These are phyloP conservation scores for Phoma sp. DNA, from an alignment of 2,329 filamentous ascomycete genomes.

Conservation along the genomic window DNA sequence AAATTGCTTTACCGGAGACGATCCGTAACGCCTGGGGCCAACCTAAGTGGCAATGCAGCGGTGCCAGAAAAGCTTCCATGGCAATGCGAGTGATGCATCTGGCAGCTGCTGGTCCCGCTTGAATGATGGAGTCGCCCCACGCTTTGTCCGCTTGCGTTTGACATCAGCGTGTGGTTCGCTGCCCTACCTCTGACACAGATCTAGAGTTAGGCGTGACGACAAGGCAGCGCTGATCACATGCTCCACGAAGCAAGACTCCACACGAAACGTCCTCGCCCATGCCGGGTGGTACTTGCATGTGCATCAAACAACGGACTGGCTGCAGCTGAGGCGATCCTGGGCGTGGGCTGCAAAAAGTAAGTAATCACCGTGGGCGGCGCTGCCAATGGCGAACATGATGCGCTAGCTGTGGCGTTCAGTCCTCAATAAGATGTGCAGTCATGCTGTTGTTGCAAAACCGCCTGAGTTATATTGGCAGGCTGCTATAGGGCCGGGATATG, in stretches of 20 bases:
- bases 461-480: constrained; percentile 30
- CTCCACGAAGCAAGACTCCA: background rate
- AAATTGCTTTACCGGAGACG: constrained; percentile 23
- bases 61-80: constrained; percentile 21
- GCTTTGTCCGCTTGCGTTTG: constrained; percentile 23
- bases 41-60: constrained; percentile 30
- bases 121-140: constrained; percentile 20
- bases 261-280: constrained; percentile 7
- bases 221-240: constrained; percentile 6
- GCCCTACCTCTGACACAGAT: background rate
- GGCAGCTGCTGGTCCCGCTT: constrained; percentile 31
- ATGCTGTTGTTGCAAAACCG: constrained; percentile 33
- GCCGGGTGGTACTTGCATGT: constrained; percentile 21
- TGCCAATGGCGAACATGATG: constrained; percentile 28
- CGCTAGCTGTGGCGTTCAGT: constrained; percentile 36
- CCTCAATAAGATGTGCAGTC: constrained; percentile 20
- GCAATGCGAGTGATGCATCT: constrained; percentile 31
- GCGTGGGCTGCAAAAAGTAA: constrained; percentile 20
- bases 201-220: too few relatives aligned
- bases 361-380: constrained; percentile 21
- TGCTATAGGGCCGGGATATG: constrained; percentile 30
- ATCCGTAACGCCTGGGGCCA: constrained; percentile 17
- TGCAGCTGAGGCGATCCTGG: constrained; percentile 30
- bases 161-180: constrained; percentile 7
- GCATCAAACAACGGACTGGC: constrained; percentile 37